A percentile compares a stretch with the other conserved stretches of the same genome.
These are phyloP conservation scores for Candida yuanshanica DNA, from an alignment of 805 yeast genomes.

Conservation along the genomic window DNA sequence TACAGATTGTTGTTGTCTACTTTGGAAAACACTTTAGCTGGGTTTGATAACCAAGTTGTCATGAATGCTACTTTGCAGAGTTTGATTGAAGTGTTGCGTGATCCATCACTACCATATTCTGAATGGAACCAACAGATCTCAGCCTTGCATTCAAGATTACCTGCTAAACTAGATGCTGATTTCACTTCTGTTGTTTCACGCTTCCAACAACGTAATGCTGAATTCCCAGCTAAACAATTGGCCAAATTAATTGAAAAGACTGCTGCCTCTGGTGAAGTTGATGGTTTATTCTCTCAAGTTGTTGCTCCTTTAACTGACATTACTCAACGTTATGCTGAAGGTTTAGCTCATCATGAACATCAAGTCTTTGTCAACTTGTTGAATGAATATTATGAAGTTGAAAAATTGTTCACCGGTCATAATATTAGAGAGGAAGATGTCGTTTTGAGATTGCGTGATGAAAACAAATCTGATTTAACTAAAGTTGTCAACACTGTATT, in stretches of 20 bases:
- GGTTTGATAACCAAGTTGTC: constrained; percentile 93
- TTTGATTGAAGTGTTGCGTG: constrained; percentile 65
- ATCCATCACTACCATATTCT: constrained; percentile 82
- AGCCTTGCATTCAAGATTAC: constrained; percentile 89
- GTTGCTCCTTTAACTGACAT: constrained; percentile 71
- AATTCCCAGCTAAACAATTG: constrained; percentile 90
- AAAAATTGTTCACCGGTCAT: constrained; percentile 69
- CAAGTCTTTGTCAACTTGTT: constrained; percentile 64
- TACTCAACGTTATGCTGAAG: constrained; percentile 64
- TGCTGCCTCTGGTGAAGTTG: constrained; percentile 43
- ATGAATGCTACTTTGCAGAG: constrained; percentile 78
- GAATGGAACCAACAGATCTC: constrained; percentile 86
- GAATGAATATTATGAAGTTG: constrained; percentile 70
- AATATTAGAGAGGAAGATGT: constrained; percentile 85
- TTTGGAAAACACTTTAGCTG: constrained; percentile 74
- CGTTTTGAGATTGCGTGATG: constrained; percentile 80
- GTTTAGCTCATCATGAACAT: constrained; percentile 81
- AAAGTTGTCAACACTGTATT: constrained; percentile 69
- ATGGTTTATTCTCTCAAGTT: constrained; percentile 47
- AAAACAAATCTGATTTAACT: constrained; percentile 67
- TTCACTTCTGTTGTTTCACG: constrained; percentile 64
- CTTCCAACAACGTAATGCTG: constrained; percentile 57
- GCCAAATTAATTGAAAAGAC: constrained; percentile 65
- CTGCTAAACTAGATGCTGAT: constrained; percentile 65
- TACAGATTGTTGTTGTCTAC: constrained; percentile 54